Conservation (phyloP, 1,139 yeast genomes). For the Nakaseomyces glabratus region DNA sequence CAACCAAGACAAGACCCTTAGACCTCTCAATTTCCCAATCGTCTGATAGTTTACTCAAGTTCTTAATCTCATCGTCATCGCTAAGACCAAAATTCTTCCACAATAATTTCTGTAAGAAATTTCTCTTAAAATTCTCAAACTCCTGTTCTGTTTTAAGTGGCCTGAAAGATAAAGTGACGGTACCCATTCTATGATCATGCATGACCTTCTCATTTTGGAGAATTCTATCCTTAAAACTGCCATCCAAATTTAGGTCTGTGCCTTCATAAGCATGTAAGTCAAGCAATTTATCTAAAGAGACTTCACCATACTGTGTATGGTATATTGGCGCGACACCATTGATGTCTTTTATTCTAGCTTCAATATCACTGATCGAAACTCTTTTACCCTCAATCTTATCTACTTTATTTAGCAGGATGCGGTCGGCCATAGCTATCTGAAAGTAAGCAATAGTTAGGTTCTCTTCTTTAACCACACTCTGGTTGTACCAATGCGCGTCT, state of each 20-base stretch:
- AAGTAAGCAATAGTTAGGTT: slow-evolving; percentile 77
- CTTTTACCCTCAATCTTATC: slow-evolving; percentile 41
- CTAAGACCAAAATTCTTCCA: slow-evolving; percentile 29
- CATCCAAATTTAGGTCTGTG: slow-evolving; percentile 27
- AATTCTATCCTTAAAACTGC: slow-evolving; percentile 20
- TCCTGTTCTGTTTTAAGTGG: slow-evolving; percentile 17
- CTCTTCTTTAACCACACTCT: slow-evolving; percentile 33
- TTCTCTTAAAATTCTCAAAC: slow-evolving; percentile 15
- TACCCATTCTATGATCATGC: slow-evolving; percentile 48
- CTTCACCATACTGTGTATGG: slow-evolving; percentile 63
- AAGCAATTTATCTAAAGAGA: slow-evolving; percentile 52
- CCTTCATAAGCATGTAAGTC: slow-evolving; percentile 76
- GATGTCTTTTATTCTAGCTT: slow-evolving; percentile 43
- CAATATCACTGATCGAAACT: slow-evolving; percentile 20
- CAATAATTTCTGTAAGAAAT: slow-evolving; percentile 24
- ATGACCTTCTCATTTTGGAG: slow-evolving; percentile 16
- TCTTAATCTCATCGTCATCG: slow-evolving; percentile 7
- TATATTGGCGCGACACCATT: slow-evolving; percentile 62
- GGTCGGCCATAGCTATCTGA: slow-evolving; percentile 87
- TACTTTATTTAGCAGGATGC: slow-evolving; percentile 64
- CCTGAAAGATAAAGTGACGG: slow-evolving; percentile 25
- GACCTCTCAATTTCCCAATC: slow-evolving; percentile 63
- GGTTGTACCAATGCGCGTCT: slow-evolving; percentile 57
- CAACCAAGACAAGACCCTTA: slow-evolving; percentile 58
- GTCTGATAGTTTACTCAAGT: slow-evolving; percentile 4